These are phyloP conservation scores for Calocybe indica DNA, from an alignment of 768 basidiomycete species.

Conservation along the genomic window DNA sequence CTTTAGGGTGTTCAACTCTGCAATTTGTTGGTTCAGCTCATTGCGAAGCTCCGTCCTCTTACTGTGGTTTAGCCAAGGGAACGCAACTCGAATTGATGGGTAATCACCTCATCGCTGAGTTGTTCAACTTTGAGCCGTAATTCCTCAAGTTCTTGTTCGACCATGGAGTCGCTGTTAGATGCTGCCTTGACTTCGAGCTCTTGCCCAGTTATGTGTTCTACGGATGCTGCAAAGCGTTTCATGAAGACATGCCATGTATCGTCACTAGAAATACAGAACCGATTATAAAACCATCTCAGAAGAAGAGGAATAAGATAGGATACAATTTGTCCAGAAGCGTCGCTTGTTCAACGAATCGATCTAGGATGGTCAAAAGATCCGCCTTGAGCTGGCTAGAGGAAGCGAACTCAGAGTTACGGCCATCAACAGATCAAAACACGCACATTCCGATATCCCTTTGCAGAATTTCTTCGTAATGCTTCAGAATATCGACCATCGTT, in stretches of 20 bases:
- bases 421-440: constrained; percentile 53
- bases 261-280: constrained; percentile 37
- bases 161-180: constrained; percentile 27
- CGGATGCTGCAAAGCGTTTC: constrained; percentile 51
- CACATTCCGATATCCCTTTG: constrained; percentile 58
- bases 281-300: neutral
- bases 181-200: constrained; percentile 47
- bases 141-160: constrained; percentile 56
- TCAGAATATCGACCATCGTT: constrained; percentile 53
- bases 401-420: neutral
- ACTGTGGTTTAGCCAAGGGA: constrained; percentile 23
- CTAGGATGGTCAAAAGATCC: constrained; percentile 51
- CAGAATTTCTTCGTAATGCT: constrained; percentile 48
- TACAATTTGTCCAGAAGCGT: constrained; percentile 59
- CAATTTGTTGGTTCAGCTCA: constrained; percentile 57
- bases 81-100: neutral
- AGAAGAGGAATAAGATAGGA: constrained; percentile 13
- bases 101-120: constrained; percentile 59
- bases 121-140: constrained; percentile 57
- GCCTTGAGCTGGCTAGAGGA: constrained; percentile 52
- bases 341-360: constrained; percentile 62
- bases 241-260: constrained; percentile 60
- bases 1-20: constrained; percentile 61
- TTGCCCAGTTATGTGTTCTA: constrained; percentile 63
- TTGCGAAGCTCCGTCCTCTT: constrained; percentile 38